phyloP scores from a whole-genome alignment of 2,329 filamentous ascomycete genomes.

The Pseudogymnoascus sp. region DNA sequence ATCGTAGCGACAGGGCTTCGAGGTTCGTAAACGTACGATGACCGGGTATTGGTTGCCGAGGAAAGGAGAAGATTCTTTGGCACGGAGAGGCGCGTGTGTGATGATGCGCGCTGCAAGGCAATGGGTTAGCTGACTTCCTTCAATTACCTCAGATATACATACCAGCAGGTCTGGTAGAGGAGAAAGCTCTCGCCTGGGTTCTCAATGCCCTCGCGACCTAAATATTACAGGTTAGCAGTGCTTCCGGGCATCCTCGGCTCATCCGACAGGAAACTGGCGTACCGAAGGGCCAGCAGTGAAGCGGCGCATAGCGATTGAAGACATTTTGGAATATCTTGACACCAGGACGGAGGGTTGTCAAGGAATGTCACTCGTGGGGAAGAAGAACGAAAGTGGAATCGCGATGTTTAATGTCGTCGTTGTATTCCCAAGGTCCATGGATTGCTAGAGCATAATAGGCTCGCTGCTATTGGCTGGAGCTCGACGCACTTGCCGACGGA shows the following conservation, averaged over 20 bases:
- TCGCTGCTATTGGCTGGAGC: conserved; percentile 7
- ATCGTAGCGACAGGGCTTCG: conserved; percentile 11
- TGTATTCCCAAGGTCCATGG: background rate
- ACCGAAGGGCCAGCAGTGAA: conserved; percentile 50
- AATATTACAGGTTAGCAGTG: conserved; percentile 16
- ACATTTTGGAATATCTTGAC: conserved; percentile 40
- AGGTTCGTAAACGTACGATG: conserved; percentile 49
- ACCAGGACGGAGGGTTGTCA: conserved; percentile 8
- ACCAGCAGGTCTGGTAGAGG: conserved; percentile 75
- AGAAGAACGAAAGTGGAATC: conserved; percentile 3
- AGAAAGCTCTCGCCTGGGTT: conserved; percentile 70
- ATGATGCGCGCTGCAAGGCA: conserved; percentile 65
- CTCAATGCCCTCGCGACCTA: conserved; percentile 35
- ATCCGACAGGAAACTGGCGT: conserved; percentile 30
- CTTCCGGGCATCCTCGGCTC: conserved; percentile 19
- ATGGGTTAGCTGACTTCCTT: conserved; percentile 16
- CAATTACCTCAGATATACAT: conserved; percentile 31
- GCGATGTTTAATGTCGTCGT: conserved; percentile 9
- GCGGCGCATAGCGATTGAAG: conserved; percentile 58
- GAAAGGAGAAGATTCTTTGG: conserved; percentile 85
- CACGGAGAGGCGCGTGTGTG: conserved; percentile 75
- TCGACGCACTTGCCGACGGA: conserved; percentile 9
- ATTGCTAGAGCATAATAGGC: conserved; percentile 11
- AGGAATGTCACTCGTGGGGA: conserved; percentile 9
- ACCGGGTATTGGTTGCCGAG: conserved; percentile 88